These are phyloP conservation scores for Antrodiella citrinella DNA, from an alignment of 768 basidiomycete species.

Conservation along the genomic window DNA sequence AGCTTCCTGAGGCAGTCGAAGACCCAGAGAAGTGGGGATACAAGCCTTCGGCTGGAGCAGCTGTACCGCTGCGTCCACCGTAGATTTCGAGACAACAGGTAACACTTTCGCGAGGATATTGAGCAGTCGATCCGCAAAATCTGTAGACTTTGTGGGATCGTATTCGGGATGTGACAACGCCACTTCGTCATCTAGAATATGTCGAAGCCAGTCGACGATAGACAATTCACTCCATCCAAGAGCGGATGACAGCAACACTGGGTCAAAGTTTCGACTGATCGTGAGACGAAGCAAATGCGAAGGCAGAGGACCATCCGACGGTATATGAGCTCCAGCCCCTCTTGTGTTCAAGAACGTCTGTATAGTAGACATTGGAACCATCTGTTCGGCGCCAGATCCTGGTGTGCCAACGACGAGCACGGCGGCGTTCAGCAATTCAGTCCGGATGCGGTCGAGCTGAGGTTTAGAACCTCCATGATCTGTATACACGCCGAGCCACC, in stretches of 20 bases:
- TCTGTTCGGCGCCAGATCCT: slow-evolving; percentile 35
- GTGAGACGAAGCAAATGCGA: slow-evolving; percentile 58
- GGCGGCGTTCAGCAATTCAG: slow-evolving; percentile 62
- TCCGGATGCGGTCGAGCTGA: slow-evolving; percentile 39
- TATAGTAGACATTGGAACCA: slow-evolving; percentile 65
- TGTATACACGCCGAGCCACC: slow-evolving; percentile 61
- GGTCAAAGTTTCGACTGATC: slow-evolving; percentile 52
- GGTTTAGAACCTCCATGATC: slow-evolving; percentile 21
- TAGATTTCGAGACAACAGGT: slow-evolving; percentile 47
- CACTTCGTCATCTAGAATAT: slow-evolving; percentile 46
- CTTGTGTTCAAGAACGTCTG: slow-evolving; percentile 64
- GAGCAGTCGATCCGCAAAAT: slow-evolving; percentile 80
- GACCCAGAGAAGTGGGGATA: slow-evolving; percentile 52
- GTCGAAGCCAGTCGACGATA: slow-evolving; percentile 65
- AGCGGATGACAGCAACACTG: slow-evolving; percentile 37
- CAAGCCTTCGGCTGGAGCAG: slow-evolving; percentile 37
- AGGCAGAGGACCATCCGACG: slow-evolving; percentile 70
- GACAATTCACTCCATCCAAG: slow-evolving; percentile 80
- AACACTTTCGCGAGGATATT: slow-evolving; percentile 60
- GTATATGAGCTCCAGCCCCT: slow-evolving; percentile 47
- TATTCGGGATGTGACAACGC: slow-evolving; percentile 36
- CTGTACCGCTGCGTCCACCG: slow-evolving; percentile 33
- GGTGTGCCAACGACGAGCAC: slow-evolving; percentile 41
- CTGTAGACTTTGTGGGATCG: slow-evolving; percentile 56
- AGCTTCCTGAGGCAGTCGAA: slow-evolving; percentile 61